Conservation (phyloP, 345 rosid genomes). For the Geranium rotundifolium region DNA sequence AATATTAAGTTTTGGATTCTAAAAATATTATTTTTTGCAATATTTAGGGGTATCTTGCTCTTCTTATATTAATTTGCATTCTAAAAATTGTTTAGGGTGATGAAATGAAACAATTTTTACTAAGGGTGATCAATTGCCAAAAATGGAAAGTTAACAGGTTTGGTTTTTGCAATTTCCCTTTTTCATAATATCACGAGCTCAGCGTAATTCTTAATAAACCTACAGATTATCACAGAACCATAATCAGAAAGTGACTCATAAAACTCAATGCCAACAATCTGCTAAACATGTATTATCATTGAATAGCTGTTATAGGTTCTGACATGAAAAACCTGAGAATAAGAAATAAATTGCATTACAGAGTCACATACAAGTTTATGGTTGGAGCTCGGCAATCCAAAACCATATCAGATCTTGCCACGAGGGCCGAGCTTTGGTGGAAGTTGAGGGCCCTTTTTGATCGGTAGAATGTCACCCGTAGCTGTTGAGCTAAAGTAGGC, state of each 20-base stretch:
- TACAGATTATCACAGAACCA: neutral
- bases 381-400: neutral
- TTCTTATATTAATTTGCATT: too few species aligned
- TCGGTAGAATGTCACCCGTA: conserved; percentile 65
- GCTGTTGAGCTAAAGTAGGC: conserved; percentile 62
- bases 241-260: neutral
- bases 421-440: conserved; percentile 85
- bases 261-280: neutral
- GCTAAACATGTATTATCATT: neutral
- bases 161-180: too few species aligned
- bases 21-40: too few species aligned
- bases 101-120: too few species aligned
- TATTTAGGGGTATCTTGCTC: too few species aligned
- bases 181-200: too few species aligned
- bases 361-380: conserved; percentile 23
- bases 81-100: too few species aligned
- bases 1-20: too few species aligned
- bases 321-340: conserved; percentile 8
- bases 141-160: too few species aligned
- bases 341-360: conserved; percentile 7
- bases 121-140: too few species aligned
- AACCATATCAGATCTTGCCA: conserved; percentile 56
- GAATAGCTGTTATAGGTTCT: neutral
- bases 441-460: conserved; percentile 90
- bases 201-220: too few species aligned